phyloP scores from a whole-genome alignment of 2,329 filamentous ascomycete genomes.

The Xylaria arbuscula region DNA sequence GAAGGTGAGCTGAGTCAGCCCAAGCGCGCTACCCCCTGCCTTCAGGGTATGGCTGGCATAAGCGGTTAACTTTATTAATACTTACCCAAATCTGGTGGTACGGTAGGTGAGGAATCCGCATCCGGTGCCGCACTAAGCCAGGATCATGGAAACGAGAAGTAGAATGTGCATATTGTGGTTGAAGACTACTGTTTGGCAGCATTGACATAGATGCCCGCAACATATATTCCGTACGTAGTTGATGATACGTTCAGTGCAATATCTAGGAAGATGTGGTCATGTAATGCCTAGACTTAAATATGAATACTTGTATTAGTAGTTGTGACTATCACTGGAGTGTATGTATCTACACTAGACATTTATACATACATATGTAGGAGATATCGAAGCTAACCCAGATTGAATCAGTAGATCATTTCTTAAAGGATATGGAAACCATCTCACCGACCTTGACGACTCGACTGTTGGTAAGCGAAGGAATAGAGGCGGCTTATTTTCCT shows the following conservation, averaged over 20 bases:
- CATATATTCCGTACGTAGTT: background rate
- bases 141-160: no score
- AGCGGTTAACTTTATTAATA: constrained; percentile 3
- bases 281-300: background rate
- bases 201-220: background rate
- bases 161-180: background rate
- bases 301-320: background rate
- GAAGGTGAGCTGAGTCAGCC: constrained; percentile 23
- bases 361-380: no score
- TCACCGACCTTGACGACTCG: background rate
- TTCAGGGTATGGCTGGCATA: constrained; percentile 14
- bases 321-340: background rate
- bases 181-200: background rate
- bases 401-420: background rate
- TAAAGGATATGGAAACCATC: background rate
- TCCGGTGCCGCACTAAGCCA: background rate
- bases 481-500: constrained; percentile 10
- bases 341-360: background rate
- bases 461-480: constrained; percentile 16
- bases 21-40: background rate
- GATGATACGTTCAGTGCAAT: background rate
- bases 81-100: background rate
- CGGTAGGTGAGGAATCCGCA: background rate
- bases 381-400: background rate
- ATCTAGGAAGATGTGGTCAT: no score